phyloP scores from a whole-genome alignment of 176 grass and related monocot species.

The Hsuehochloa calcarea region DNA sequence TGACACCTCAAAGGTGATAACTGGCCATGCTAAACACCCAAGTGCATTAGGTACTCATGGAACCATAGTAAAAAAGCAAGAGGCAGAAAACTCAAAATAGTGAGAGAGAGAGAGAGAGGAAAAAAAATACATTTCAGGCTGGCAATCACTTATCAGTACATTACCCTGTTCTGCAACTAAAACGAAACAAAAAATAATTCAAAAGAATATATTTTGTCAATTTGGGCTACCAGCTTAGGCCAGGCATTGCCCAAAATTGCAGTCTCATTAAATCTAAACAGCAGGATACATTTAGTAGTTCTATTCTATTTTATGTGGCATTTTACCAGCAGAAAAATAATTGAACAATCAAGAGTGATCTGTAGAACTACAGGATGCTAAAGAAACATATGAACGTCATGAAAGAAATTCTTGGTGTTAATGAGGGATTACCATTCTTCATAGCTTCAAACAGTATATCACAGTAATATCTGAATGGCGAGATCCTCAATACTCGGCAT shows the following conservation, averaged over 20 bases:
- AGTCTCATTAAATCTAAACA: constrained; percentile 1
- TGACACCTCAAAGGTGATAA: background rate
- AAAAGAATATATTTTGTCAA: background rate
- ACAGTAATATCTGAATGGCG: constrained; percentile 95
- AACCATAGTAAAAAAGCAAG: background rate
- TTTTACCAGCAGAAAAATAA: constrained; percentile 7
- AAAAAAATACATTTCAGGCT: background rate
- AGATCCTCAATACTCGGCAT: constrained; percentile 80
- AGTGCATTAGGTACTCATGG: background rate
- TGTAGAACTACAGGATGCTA: constrained; percentile 6
- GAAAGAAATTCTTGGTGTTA: constrained; percentile 7
- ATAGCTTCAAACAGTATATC: constrained; percentile 96
- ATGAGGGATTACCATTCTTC: constrained; percentile 77
- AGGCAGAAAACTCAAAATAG: background rate
- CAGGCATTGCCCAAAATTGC: background rate
- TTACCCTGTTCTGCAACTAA: background rate
- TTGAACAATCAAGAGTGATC: background rate
- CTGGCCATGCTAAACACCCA: background rate
- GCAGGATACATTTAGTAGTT: background rate
- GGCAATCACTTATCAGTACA: background rate
- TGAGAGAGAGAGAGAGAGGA: too few species aligned
- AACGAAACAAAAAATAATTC: background rate
- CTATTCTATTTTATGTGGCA: constrained; percentile 14
- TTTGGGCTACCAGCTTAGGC: background rate
- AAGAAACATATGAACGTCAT: constrained; percentile 23